Base-by-base conservation (phyloP, 2,329 filamentous ascomycete species). In the Aspergillus bombycis region DNA sequence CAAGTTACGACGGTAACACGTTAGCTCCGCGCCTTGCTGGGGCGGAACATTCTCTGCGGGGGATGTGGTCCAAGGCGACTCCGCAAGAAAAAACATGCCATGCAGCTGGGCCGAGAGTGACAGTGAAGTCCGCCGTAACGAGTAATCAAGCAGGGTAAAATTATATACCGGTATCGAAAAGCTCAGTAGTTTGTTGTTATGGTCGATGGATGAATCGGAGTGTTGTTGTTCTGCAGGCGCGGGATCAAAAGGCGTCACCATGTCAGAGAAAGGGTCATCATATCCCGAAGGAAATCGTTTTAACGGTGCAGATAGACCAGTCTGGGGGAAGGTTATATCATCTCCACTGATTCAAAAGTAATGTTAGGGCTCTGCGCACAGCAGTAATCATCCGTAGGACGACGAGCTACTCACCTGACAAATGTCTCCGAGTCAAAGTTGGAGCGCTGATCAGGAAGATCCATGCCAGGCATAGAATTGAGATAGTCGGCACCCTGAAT, bases 1-100 rank as follows among this genome's bases (percentile, higher is more conserved):
- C 56, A 98, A 83, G 75, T 98, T 98, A 55, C 94, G 88, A 68
- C 94, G 91, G 79, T 98, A 98, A 84, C 94, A 98, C 3, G 94
- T 98, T 76, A 98, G 80, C 79, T 98, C 94, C 21, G 78, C 77
- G 23, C 77, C 73, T 67, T 77, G 74, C 57, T 77, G 58, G 88
- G 92, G 74, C 77, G 85, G 81, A 11, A 82, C 80, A 69, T 88
- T 86, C 62, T 81, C 81, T 4, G 82, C 81, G 4, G 84, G 81
- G 3, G 83, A 84, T 3, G 84, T 82, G 4, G 86, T 85, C 83
- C 86, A 88, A 16, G 86, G 86, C 36, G 87, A 88, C 72, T 89
- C 87, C 43, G 88, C 87, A 21, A 89, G 80, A 70, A 89, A 89
- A 79, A 90, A 90, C 86, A 89, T 89, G 77, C 88, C 88, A 69